These are phyloP conservation scores for Xylaria sp. DNA, from an alignment of 2,329 filamentous ascomycete genomes.

Conservation along the genomic window DNA sequence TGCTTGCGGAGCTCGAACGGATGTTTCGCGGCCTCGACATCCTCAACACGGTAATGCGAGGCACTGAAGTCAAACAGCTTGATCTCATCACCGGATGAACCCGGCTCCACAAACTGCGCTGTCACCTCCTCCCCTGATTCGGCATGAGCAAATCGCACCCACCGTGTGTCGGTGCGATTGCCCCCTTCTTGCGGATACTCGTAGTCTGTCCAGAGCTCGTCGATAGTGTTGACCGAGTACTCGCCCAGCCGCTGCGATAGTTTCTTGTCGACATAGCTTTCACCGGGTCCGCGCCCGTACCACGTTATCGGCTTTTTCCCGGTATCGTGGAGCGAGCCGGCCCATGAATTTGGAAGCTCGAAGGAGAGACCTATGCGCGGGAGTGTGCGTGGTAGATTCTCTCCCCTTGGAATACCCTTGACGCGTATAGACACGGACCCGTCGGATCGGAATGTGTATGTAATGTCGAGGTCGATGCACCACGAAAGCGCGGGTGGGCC, in stretches of 20 bases:
- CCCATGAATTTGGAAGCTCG: conserved; percentile 33
- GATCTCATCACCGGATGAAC: conserved; percentile 32
- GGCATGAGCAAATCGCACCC: conserved; percentile 42
- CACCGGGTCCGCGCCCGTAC: conserved; percentile 64
- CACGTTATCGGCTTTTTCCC: conserved; percentile 39
- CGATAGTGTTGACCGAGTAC: conserved; percentile 39
- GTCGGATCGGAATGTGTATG: conserved; percentile 47
- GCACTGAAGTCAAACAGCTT: conserved; percentile 51
- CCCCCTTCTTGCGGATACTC: conserved; percentile 64
- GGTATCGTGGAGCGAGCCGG: background rate
- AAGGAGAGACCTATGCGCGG: conserved; percentile 56
- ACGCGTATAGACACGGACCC: conserved; percentile 46
- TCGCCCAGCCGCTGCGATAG: conserved; percentile 52
- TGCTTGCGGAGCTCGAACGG: conserved; percentile 54
- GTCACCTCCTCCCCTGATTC: conserved; percentile 24
- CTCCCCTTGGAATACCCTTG: conserved; percentile 42
- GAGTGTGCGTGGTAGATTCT: conserved; percentile 50
- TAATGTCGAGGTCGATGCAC: conserved; percentile 46
- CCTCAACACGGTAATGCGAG: conserved; percentile 46
- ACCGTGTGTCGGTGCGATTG: conserved; percentile 59
- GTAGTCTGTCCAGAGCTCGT: conserved; percentile 55
- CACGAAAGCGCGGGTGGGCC: conserved; percentile 60
- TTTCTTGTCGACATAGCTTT: conserved; percentile 64
- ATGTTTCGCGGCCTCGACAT: conserved; percentile 55
- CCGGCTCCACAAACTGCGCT: conserved; percentile 28